Evolutionary conservation across 2,329 filamentous ascomycete genomes (phyloP), one percentile per base, ranked within the genome.

Genomic region (Ceratocystis harringtonii): DNA sequence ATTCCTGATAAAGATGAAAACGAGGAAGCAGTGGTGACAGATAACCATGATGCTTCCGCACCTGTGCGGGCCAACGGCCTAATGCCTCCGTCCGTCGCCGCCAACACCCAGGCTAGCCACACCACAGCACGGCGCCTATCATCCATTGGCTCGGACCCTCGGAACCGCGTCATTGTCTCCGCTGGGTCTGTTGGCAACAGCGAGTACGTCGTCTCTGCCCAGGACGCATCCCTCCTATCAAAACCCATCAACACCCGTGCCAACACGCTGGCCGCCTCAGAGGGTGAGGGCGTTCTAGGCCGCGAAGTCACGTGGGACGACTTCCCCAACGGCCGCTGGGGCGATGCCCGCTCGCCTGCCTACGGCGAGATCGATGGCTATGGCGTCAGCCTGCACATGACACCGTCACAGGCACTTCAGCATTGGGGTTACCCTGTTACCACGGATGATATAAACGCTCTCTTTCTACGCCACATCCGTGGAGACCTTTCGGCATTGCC

Each of bases 361-460:
- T 97, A 95, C 73, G 92, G 92, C 71, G 91, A 96, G 75, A 96
- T 96, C 67, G 92, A 97, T 72, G 92, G 92, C n/a, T 97, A 97
- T 73, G 94, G 94, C 10, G 91, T 95, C n/a, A 94, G 88, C 66
- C 79, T 99, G 48, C 94, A 96, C 76, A 90, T 96, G 73, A 90
- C 89, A 0, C 84, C 90, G n/a, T 82, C 86, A 1, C 86, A 92
- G 72, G 94, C 94, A 12, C 83, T 92, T 69, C 81, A 83, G 69
- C 80, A 96, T 41, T 99, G 94, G 94, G 90, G 89, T 25, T 80
- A 87, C 67, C 94, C 94, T 0, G 83, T 81, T 30, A 82, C 82
- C 3, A 74, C 74, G 1, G 77, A 81, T 36, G 91, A 97, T 72
- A 88, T 99, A 70, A 91, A 84, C 70, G 77, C 80, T 10, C 78